Base-by-base conservation (phyloP, 2,329 filamentous ascomycete genomes). In the Pyricularia sp. region DNA sequence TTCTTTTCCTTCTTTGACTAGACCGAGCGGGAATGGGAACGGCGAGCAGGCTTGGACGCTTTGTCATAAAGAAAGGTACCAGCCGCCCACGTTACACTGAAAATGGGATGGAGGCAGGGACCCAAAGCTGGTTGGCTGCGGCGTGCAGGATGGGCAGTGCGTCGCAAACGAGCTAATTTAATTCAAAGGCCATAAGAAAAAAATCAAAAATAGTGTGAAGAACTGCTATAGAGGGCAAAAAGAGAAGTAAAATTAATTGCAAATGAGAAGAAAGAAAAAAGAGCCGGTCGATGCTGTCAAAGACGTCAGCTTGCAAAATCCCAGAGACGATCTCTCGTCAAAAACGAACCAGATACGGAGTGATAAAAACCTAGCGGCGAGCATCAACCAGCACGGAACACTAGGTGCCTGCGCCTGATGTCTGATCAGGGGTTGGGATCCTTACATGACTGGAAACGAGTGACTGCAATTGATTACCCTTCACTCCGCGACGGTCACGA, bases 391-490 rank as follows among this genome's bases (percentile, higher is more conserved):
- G 64, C 31, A 25, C 36, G 23, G 33, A 67, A 25, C n/a, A 59
- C 63, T 69, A 36, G 11, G 33, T 14, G 59, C 63, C 66, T 64
- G 31, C 61, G 31, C 31, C 33, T n/a, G 36, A 66, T 66, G 69
- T 70, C 70, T 69, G 73, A 75, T 76, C 75, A 76, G 75, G 74
- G 73, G 74, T 66, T 66, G 69, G 42, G 69, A 72, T 69, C 69
- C 72, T 71, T 72, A 71, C 72, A 59, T 33, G 64, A 73, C 71
- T 73, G 71, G 72, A 68, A 71, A 68, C 30, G 73, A 71, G 69
- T 68, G 73, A 71, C 70, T 58, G 33, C 26, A 61, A 25, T 50
- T 50, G 42, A 50, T 50, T 50, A 10, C 28, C 42, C 26, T 59
- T 63, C 20, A 33, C 31, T 12, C 17, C 55, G 50, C 14, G 10